These are phyloP conservation scores for Heterobasidion annosum DNA, from an alignment of 1,284 basidiomycete genomes.

Conservation along the genomic window DNA sequence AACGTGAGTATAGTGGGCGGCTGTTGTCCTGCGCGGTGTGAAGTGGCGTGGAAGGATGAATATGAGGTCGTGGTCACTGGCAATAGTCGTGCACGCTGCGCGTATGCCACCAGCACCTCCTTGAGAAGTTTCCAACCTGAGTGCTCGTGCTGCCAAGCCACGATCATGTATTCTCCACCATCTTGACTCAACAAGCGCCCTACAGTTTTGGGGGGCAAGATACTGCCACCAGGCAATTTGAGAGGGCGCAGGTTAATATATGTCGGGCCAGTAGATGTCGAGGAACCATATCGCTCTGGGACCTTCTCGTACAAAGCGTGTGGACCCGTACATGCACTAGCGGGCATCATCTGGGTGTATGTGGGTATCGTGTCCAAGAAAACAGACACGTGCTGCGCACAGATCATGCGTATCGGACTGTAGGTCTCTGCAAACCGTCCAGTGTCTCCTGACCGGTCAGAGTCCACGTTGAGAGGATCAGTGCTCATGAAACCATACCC, in stretches of 20 bases:
- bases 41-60: background rate
- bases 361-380: slow-evolving; percentile 69
- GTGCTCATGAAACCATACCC: slow-evolving; percentile 63
- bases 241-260: slow-evolving; percentile 64
- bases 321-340: slow-evolving; percentile 46
- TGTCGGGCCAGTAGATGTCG: slow-evolving; percentile 39
- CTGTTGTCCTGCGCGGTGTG: slow-evolving; percentile 18
- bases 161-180: slow-evolving; percentile 59
- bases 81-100: slow-evolving; percentile 40
- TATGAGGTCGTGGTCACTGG: slow-evolving; percentile 15
- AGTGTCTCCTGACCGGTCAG: slow-evolving; percentile 26
- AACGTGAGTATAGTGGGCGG: slow-evolving; percentile 37
- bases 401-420: slow-evolving; percentile 28
- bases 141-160: slow-evolving; percentile 75
- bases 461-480: slow-evolving; percentile 47
- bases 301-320: slow-evolving; percentile 64
- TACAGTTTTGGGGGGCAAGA: slow-evolving; percentile 53
- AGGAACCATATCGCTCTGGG: slow-evolving; percentile 49
- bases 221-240: slow-evolving; percentile 67
- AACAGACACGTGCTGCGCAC: slow-evolving; percentile 61
- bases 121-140: slow-evolving; percentile 79
- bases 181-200: slow-evolving; percentile 71
- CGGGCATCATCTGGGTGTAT: slow-evolving; percentile 67
- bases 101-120: slow-evolving; percentile 70
- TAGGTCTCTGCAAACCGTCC: slow-evolving; percentile 23